Evolutionary conservation across 306 rosid species (phyloP), one percentile per base, ranked within the genome.

Genomic region (Dalbergia cochinchinensis): DNA sequence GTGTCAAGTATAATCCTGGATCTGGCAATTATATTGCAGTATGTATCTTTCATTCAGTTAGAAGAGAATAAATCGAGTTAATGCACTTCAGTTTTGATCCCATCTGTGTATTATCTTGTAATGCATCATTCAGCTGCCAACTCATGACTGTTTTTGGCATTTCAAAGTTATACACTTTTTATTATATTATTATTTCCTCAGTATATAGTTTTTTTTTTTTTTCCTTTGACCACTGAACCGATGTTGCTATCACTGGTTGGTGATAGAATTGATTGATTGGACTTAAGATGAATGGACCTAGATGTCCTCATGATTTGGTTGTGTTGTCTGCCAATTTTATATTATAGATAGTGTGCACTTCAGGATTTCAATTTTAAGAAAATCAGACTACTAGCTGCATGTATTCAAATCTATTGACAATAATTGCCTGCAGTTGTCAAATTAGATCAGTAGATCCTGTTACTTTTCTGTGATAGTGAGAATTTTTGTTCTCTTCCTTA

Each of bases 1-100:
- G 97, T 54, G 99, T 95, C 72, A 93, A 95, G 82, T 95, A 91
- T 84, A 95, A 95, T 85, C 99, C 99, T 82, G 97, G 99, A 85
- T 93, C 98, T 6, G 85, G 98, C 83, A 78, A 92, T 90, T 81
- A 85, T 80, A 91, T 95, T 80, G 98, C 98, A 47, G 99, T 95
- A 91, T 74, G 91, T 59, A 35, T 80, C 81, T 83, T 85, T 73
- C 69, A 16, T 78, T 26, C 59, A 61, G 58, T 83, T 76, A 74
- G 60, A 76, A 76, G 72, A 72, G 6, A 75, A 67, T 42, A 48
- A 76, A 31, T 37, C 5, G 20, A 75, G 55, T 71, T 34, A 14
- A 69, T 75, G 75, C 77, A 39, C 69, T 47, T 50, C 45, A 74
- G 51, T 18, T 71, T 66, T 78, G 64, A 55, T 78, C 76, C 47